Conservation (phyloP, 345 rosid genomes). For the Mallotus nudiflorus region DNA sequence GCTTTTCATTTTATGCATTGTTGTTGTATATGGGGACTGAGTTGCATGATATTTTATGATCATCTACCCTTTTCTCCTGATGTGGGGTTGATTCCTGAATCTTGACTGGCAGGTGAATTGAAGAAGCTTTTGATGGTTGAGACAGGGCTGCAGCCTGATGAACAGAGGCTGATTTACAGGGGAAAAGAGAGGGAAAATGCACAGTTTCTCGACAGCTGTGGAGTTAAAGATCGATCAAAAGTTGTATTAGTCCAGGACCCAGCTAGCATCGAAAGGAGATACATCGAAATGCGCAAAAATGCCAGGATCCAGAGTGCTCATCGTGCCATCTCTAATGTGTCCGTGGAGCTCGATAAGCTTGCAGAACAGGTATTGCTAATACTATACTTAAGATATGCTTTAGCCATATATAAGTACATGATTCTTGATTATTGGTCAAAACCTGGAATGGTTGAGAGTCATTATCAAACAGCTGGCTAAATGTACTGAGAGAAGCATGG, state of each 20-base stretch:
- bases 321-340: constrained; percentile 44
- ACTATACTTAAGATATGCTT: too few relatives aligned
- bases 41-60: too few relatives aligned
- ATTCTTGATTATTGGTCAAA: constrained; percentile 10
- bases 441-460: background rate
- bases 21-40: too few relatives aligned
- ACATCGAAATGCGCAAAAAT: constrained; percentile 46
- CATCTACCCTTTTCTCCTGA: too few relatives aligned
- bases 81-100: background rate
- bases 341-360: constrained; percentile 51
- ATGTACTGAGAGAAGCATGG: background rate
- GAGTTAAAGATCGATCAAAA: constrained; percentile 61
- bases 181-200: constrained; percentile 52
- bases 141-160: constrained; percentile 48
- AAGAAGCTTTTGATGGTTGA: constrained; percentile 52
- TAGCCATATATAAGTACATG: too few relatives aligned
- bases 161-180: constrained; percentile 45
- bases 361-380: constrained; percentile 65
- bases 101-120: constrained; percentile 46
- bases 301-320: constrained; percentile 42
- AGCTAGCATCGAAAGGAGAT: constrained; percentile 49
- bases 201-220: constrained; percentile 46
- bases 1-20: too few relatives aligned
- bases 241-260: constrained; percentile 49
- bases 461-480: constrained; percentile 29